Evolutionary conservation across 179 eudicot genomes (phyloP).

Genomic region (Pouteria campechiana): DNA sequence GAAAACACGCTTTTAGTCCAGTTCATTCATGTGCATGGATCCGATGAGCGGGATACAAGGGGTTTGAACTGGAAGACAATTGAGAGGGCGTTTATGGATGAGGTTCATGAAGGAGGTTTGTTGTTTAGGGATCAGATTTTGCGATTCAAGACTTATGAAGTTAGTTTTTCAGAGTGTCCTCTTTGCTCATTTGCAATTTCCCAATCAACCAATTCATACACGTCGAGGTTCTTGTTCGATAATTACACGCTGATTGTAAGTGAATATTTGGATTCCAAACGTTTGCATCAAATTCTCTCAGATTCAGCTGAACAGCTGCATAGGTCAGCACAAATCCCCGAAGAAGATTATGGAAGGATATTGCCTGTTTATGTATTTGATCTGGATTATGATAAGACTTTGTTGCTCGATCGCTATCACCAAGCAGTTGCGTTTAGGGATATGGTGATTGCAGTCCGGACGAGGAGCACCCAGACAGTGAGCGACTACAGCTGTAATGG

Average conservation of each 20-base stretch:
- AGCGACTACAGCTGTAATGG: slow-evolving; percentile 93
- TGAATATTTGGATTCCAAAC: slow-evolving; percentile 88
- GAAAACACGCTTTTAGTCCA: slow-evolving; percentile 57
- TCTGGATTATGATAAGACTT: slow-evolving; percentile 43
- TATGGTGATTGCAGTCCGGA: slow-evolving; percentile 90
- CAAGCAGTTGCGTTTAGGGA: slow-evolving; percentile 91
- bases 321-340: slow-evolving; percentile 53
- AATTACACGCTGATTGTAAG: slow-evolving; percentile 90
- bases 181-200: slow-evolving; percentile 74
- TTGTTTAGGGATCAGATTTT: slow-evolving; percentile 58
- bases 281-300: slow-evolving; percentile 62
- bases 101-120: slow-evolving; percentile 49
- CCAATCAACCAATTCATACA: slow-evolving; percentile 58
- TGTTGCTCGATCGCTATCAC: slow-evolving; percentile 91
- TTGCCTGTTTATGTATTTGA: slow-evolving; percentile 84
- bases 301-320: slow-evolving; percentile 67
- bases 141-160: slow-evolving; percentile 59
- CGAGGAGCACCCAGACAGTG: slow-evolving; percentile 80
- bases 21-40: slow-evolving; percentile 56
- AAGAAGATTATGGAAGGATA: slow-evolving; percentile 71
- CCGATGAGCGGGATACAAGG: slow-evolving; percentile 9
- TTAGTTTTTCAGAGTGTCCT: slow-evolving; percentile 50
- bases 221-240: slow-evolving; percentile 89
- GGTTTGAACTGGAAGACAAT: slow-evolving; percentile 69
- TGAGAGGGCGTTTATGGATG: slow-evolving; percentile 57